Conservation (phyloP, 306 rosid genomes). For the Alnus glutinosa region DNA sequence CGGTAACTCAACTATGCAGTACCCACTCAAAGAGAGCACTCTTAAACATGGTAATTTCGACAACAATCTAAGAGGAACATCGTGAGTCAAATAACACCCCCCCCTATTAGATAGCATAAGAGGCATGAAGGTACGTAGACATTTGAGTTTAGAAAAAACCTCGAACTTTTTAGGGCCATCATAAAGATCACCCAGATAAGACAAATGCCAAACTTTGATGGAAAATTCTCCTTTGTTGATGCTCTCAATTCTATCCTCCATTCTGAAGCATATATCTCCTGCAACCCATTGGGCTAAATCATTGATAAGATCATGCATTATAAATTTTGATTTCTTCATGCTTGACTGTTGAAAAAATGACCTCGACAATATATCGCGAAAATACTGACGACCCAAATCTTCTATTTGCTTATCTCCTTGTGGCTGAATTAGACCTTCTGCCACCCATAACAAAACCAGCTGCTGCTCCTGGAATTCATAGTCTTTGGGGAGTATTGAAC, state of each 20-base stretch:
- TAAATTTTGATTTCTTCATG: too few relatives aligned
- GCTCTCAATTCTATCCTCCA: too few relatives aligned
- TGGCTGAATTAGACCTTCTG: not conserved
- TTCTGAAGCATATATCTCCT: not conserved
- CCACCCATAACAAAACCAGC: constrained; percentile 5
- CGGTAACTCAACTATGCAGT: not conserved
- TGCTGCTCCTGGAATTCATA: not conserved
- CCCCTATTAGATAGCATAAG: constrained; percentile 43
- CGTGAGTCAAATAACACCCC: not conserved
- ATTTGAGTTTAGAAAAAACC: not conserved
- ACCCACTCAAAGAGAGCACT: not conserved
- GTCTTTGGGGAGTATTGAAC: constrained; percentile 15
- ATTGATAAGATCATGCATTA: constrained; percentile 18
- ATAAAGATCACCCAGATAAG: not conserved
- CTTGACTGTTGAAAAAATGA: not conserved
- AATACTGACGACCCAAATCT: not conserved
- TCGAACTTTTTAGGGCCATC: not conserved
- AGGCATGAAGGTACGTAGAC: constrained; percentile 75
- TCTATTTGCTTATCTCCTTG: not conserved
- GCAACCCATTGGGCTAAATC: constrained; percentile 8
- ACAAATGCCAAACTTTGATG: not conserved
- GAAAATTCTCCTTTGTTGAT: not conserved
- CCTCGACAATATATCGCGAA: not conserved
- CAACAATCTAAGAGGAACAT: not conserved
- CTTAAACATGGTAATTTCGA: not conserved